Percentiles rank a stretch among this genome's conserved stretches.
phyloP scores from a whole-genome alignment of 805 yeast genomes.

The Isabelozyma gotoi region DNA sequence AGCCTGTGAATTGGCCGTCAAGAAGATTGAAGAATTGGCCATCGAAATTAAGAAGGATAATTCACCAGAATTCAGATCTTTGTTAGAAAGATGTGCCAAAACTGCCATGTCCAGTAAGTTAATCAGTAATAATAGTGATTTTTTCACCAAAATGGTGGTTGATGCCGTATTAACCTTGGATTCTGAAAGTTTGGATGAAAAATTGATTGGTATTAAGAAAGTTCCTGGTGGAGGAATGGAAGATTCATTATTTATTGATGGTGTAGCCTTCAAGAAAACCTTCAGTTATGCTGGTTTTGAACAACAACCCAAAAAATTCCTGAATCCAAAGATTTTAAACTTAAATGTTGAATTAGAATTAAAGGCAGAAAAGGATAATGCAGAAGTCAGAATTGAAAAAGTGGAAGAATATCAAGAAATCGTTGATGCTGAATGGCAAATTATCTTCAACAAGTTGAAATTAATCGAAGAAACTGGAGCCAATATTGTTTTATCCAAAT shows the following conservation, averaged over 20 bases:
- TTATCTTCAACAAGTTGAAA: slow-evolving; percentile 82
- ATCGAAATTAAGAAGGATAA: slow-evolving; percentile 62
- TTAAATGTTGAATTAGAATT: slow-evolving; percentile 92
- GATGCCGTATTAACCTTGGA: slow-evolving; percentile 91
- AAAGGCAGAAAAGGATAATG: slow-evolving; percentile 98
- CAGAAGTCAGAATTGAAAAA: slow-evolving; percentile 94
- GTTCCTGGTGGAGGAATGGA: slow-evolving; percentile 96
- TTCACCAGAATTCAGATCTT: slow-evolving; percentile 53
- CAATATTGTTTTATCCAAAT: slow-evolving; percentile 84
- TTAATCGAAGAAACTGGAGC: slow-evolving; percentile 85
- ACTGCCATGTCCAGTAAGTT: slow-evolving; percentile 97
- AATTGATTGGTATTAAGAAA: slow-evolving; percentile 89
- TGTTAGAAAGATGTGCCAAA: slow-evolving; percentile 88
- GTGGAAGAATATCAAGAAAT: slow-evolving; percentile 93
- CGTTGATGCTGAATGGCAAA: slow-evolving; percentile 99
- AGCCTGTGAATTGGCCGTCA: slow-evolving; percentile 77
- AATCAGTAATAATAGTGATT: slow-evolving; percentile 80
- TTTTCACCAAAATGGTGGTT: slow-evolving; percentile 95
- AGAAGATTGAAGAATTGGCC: slow-evolving; percentile 70
- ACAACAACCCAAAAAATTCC: slow-evolving; percentile 90
- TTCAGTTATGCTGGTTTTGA: slow-evolving; percentile 98
- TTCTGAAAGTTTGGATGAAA: slow-evolving; percentile 81
- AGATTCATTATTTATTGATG: slow-evolving; percentile 83
- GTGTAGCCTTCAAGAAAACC: slow-evolving; percentile 97
- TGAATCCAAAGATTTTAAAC: slow-evolving; percentile 76